Evolutionary conservation across 1,284 basidiomycete species (phyloP).

Genomic region (Tylopilus sp.): DNA sequence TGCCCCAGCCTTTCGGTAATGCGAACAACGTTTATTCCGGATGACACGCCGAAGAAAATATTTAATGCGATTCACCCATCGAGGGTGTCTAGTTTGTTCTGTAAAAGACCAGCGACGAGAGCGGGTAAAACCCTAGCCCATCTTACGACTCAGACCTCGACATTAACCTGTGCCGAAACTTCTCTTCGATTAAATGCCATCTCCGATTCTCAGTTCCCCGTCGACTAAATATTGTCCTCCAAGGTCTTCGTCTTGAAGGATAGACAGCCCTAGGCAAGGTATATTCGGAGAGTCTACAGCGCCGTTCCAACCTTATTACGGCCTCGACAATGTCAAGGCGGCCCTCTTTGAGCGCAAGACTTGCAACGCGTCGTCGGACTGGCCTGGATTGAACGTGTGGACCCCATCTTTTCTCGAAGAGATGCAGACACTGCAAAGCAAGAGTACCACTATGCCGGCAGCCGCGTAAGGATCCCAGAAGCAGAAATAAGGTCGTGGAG

Average conservation of each 20-base stretch:
- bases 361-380: conserved; percentile 55
- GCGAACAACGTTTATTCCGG: conserved; percentile 4
- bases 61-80: not conserved
- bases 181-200: conserved; percentile 29
- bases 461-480: conserved; percentile 49
- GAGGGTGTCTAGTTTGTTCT: not conserved
- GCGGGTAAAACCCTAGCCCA: not conserved
- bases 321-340: conserved; percentile 46
- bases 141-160: not conserved
- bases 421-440: conserved; percentile 42
- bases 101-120: not conserved
- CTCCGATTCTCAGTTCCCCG: conserved; percentile 29
- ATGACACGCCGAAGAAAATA: not conserved
- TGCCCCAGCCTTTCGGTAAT: conserved; percentile 17
- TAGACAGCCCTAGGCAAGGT: conserved; percentile 9
- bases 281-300: conserved; percentile 6
- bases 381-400: conserved; percentile 47
- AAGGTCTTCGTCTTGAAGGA: conserved; percentile 18
- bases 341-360: conserved; percentile 59
- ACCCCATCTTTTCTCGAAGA: conserved; percentile 56
- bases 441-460: conserved; percentile 50
- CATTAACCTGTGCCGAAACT: conserved; percentile 15
- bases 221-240: conserved; percentile 24
- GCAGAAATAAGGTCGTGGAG: conserved; percentile 57
- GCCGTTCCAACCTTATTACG: conserved; percentile 31